Evolutionary conservation across 2,329 filamentous ascomycete genomes (phyloP), one percentile per base, ranked within the genome.

Genomic region (Botryotinia globosa): DNA sequence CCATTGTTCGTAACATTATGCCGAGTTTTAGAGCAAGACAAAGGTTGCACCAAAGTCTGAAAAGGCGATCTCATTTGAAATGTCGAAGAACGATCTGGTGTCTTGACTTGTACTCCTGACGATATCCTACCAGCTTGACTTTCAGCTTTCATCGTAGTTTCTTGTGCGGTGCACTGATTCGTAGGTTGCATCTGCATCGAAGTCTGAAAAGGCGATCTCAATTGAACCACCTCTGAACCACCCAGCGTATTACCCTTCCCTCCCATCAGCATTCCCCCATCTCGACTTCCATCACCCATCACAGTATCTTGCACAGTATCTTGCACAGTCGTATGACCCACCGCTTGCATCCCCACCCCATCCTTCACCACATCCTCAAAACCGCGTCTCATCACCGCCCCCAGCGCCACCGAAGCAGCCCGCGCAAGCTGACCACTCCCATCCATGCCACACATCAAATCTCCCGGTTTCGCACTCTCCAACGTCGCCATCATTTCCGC

Each of bases 281-380:
- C 45, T 4, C 4, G 45, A 51, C 45, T 25, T 25, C 45, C 45
- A 51, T 2, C 12, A 12, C 8, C 10, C 45, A 51, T 4, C 45
- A 51, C 4, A 51, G 1, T 12, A 5, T 51, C 45, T 4, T 51
- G 48, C 12, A 4, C 7, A 7, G 48, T 1, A 6, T 4, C 45
- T 4, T 51, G 48, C 12, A 4, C 7, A 7, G 48, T 1, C 3
- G 4, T 0, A 25, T 3, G 12, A 51, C 3, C 6, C 12, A n/a
- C 12, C n/a, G 10, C 4, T 51, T 51, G 25, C 25, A n/a, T n/a
- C 25, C 18, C 1, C 4, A 25, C 1, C 8, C 9, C 45, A 20
- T 29, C n/a, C 18, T 3, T 14, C 51, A 25, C 18, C 25, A 14
- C 3, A 54, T 22, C 16, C 37, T 25, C 45, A 9, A 22, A 8